Percentiles rank a stretch among this genome's conserved stretches.
Evolutionary conservation across 2,329 filamentous ascomycete species (phyloP).

Genomic region (Simplicillium aogashimaense): DNA sequence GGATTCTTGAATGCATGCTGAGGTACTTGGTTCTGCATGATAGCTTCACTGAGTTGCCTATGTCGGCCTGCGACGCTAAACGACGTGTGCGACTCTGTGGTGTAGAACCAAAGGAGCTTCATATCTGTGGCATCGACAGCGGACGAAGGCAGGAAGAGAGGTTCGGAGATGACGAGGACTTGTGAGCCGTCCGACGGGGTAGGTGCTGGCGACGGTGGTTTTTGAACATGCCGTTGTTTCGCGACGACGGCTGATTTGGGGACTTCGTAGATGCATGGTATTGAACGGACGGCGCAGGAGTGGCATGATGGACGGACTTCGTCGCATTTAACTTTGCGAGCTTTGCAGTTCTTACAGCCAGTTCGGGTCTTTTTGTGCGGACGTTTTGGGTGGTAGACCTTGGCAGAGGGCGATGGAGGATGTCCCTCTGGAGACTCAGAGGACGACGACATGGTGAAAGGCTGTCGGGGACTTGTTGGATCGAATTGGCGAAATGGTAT

Average conservation of each 20-base stretch:
- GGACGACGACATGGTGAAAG: no score
- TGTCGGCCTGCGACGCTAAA: conserved; percentile 31
- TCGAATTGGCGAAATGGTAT: no score
- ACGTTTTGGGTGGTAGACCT: conserved; percentile 31
- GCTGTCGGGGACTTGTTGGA: no score
- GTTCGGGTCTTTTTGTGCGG: conserved; percentile 45
- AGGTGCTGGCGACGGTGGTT: no score
- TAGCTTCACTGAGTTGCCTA: conserved; percentile 24
- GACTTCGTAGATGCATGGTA: conserved; percentile 35
- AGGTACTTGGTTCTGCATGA: conserved; percentile 36
- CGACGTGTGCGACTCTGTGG: conserved; percentile 31
- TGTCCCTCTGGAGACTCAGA: no score
- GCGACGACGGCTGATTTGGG: neutral
- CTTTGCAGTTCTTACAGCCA: conserved; percentile 45
- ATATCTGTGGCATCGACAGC: conserved; percentile 25
- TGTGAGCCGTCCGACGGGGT: no score
- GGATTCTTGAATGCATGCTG: conserved; percentile 39
- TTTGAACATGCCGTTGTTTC: neutral
- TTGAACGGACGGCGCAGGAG: conserved; percentile 36
- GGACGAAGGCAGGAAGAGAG: no score
- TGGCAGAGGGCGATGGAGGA: no score
- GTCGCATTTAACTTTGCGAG: conserved; percentile 45
- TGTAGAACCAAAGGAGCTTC: conserved; percentile 47
- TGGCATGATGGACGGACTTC: conserved; percentile 39
- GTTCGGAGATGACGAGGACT: no score